A percentile compares a stretch with the other conserved stretches of the same genome.
Conservation (phyloP, 176 grass and related monocot genomes). For the Olyra latifolia region DNA sequence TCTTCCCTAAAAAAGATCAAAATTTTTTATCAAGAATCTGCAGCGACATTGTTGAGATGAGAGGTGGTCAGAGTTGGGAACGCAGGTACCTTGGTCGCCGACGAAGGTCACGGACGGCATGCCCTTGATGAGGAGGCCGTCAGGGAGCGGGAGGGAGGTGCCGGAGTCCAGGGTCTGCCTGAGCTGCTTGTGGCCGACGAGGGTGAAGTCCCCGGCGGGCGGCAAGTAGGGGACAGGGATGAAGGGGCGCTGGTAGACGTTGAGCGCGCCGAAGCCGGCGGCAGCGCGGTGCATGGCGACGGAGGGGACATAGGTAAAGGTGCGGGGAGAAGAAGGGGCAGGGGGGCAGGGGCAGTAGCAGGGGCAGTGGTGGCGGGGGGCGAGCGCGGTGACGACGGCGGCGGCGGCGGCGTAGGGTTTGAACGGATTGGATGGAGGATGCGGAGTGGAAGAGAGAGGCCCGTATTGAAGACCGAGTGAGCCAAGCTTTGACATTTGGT, state of each 20-base stretch:
- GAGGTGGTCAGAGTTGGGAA: no score
- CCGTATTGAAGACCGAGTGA: no score
- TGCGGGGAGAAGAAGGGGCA: no score
- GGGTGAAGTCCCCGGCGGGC: constrained; percentile 61
- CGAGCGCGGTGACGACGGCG: no score
- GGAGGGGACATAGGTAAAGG: constrained; percentile 76
- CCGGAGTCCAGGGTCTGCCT: constrained; percentile 50
- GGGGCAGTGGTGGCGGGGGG: no score
- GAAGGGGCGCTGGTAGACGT: constrained; percentile 64
- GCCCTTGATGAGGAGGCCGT: constrained; percentile 69
- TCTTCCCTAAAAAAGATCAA: constrained; percentile 44
- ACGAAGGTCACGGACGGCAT: constrained; percentile 33
- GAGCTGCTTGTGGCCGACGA: constrained; percentile 50
- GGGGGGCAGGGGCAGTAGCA: no score
- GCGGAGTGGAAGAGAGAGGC: no score
- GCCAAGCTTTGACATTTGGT: no score
- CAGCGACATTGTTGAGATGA: background rate
- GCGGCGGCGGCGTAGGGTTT: no score
- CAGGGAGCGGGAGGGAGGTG: constrained; percentile 43
- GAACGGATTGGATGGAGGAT: no score
- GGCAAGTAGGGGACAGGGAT: constrained; percentile 64
- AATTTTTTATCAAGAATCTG: background rate
- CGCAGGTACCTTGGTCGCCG: no score
- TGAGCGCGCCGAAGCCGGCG: constrained; percentile 71
- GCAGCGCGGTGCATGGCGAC: constrained; percentile 64